Evolutionary conservation across 345 rosid genomes (phyloP), one percentile per base, ranked within the genome.

Genomic region (Moringa oleifera): DNA sequence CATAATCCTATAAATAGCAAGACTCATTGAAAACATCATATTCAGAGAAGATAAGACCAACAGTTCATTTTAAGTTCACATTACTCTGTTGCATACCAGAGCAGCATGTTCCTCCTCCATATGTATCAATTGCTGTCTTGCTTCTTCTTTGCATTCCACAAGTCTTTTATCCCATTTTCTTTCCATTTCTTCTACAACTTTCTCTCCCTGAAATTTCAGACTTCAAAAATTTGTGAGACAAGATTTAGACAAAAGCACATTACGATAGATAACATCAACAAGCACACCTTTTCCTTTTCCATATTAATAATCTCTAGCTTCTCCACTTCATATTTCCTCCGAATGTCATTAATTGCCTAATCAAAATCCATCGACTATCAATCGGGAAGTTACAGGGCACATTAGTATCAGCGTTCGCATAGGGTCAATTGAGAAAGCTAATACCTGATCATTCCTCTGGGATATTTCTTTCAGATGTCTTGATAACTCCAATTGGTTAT

Each of bases 381-480:
- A 60, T 53, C 51, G 25, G 25, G 57, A 62, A 23, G 22, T n/a
- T 22, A n/a, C 2, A 22, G n/a, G 21, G 53, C n/a, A 36, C 16
- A 45, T 53, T 57, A 71, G 6, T 63, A 65, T 59, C 18, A 62
- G 64, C 21, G 22, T 55, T 62, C 64, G 20, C 46, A 47, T 2
- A 59, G 59, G 61, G 51, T 63, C 57, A 58, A 71, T n/a, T 20
- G 62, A 50, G 71, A 41, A 73, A 68, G 54, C 66, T 8, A 23
- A 37, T 46, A 89, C 98, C 96, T 87, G 90, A 67, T 91, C 98
- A 70, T 89, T 91, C 72, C 85, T 89, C 74, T 79, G 94, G 75
- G 91, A 88, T 68, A 90, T 75, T 68, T 93, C 98, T 81, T 90
- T 88, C 84, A 93, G 72, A 68, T 90, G 97, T 76, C 84, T 79